phyloP scores from a whole-genome alignment of 495 filamentous ascomycete species.

The Hyphodiscus hymeniophilus region DNA sequence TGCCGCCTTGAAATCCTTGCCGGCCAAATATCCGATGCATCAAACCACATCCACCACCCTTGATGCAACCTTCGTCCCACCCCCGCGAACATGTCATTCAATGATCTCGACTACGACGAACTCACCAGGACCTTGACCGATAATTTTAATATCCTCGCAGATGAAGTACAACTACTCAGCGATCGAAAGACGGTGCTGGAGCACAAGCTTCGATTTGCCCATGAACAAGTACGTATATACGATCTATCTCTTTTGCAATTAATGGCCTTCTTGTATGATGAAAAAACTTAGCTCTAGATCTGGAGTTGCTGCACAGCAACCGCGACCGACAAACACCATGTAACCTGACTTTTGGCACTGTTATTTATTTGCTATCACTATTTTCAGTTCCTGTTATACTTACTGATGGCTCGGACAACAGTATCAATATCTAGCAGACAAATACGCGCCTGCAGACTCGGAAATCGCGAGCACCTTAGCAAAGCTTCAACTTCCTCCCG shows the following conservation, averaged over 20 bases:
- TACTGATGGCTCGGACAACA: constrained; percentile 18
- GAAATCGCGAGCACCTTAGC: constrained; percentile 45
- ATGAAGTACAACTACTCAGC: constrained; percentile 47
- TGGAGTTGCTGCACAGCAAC: constrained; percentile 43
- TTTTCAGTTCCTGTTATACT: constrained; percentile 3
- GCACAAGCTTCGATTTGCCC: constrained; percentile 49
- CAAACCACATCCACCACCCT: not conserved
- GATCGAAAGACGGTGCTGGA: constrained; percentile 47
- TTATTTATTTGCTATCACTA: constrained; percentile 6
- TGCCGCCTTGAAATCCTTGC: not conserved
- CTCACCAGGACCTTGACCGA: constrained; percentile 41
- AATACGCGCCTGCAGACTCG: constrained; percentile 44
- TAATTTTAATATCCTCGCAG: constrained; percentile 57
- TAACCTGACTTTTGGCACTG: constrained; percentile 25
- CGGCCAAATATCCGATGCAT: not conserved
- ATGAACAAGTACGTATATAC: constrained; percentile 42
- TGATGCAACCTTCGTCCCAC: not conserved
- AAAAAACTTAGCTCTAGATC: constrained; percentile 66
- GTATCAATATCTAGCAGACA: constrained; percentile 49
- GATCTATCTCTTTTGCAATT: constrained; percentile 3
- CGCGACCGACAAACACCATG: constrained; percentile 42
- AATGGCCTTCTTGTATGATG: constrained; percentile 40
- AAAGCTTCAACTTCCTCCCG: constrained; percentile 47
- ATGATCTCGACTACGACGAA: constrained; percentile 23
- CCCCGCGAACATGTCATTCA: constrained; percentile 14